Conservation (phyloP, 345 rosid genomes). For the Citrus reticulata region DNA sequence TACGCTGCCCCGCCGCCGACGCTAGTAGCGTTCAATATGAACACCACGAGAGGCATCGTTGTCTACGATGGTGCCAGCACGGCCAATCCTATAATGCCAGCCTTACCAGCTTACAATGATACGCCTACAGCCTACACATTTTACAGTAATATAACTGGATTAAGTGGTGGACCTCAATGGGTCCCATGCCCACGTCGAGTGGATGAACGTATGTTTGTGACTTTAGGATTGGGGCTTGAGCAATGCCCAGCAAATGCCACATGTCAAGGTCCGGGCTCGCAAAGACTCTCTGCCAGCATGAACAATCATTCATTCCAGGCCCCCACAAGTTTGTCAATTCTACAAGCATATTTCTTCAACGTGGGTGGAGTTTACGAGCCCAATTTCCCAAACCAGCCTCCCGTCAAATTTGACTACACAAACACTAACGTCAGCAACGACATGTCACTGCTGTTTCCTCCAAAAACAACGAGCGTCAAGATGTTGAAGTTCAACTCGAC, state of each 20-base stretch:
- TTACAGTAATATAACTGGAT: conserved; percentile 45
- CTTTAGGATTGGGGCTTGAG: conserved; percentile 47
- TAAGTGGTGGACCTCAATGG: conserved; percentile 49
- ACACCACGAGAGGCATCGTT: conserved; percentile 66
- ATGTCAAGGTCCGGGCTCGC: conserved; percentile 37
- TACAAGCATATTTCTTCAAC: conserved; percentile 57
- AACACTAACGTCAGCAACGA: conserved; percentile 27
- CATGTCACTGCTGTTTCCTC: conserved; percentile 33
- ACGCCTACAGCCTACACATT: conserved; percentile 70
- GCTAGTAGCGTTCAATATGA: conserved; percentile 24
- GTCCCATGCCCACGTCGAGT: conserved; percentile 58
- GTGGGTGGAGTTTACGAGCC: conserved; percentile 54
- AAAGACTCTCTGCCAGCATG: conserved; percentile 64
- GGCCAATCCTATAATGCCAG: conserved; percentile 50
- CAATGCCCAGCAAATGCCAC: conserved; percentile 44
- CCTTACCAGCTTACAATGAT: conserved; percentile 55
- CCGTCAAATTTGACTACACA: conserved; percentile 62
- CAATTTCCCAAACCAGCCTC: conserved; percentile 65
- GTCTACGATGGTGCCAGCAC: conserved; percentile 31
- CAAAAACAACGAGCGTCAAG: conserved; percentile 58
- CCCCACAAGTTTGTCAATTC: conserved; percentile 46
- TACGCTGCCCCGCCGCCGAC: conserved; percentile 45
- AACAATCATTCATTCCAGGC: conserved; percentile 59
- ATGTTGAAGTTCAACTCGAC: conserved; percentile 64
- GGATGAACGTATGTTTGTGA: conserved; percentile 72